Percentiles rank a stretch among this genome's conserved stretches.
These are phyloP conservation scores for Isabelozyma heimii DNA, from an alignment of 805 yeast species.

Conservation along the genomic window DNA sequence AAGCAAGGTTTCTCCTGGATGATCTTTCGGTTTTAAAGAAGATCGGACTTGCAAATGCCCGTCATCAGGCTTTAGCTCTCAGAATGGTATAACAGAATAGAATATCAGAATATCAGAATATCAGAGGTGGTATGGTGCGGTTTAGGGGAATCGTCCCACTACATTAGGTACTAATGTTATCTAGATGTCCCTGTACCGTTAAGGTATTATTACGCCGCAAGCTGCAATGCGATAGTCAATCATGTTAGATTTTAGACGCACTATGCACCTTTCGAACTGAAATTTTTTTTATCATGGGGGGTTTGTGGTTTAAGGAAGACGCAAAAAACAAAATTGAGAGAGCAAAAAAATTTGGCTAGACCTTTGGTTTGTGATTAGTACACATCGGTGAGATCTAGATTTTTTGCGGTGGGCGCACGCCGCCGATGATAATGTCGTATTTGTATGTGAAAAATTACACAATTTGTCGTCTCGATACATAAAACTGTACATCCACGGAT, in stretches of 20 bases:
- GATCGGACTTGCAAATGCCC: too few relatives aligned
- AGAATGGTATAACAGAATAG: too few relatives aligned
- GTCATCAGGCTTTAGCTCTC: too few relatives aligned
- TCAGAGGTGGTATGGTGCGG: too few relatives aligned
- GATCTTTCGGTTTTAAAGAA: too few relatives aligned
- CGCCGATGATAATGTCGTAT: neutral
- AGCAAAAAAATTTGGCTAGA: neutral
- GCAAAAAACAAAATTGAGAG: neutral
- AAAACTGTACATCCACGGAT: too few relatives aligned
- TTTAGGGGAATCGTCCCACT: too few relatives aligned
- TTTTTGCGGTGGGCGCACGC: neutral
- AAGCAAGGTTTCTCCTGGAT: too few relatives aligned
- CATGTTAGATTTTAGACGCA: neutral
- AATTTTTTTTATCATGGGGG: neutral
- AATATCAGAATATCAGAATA: too few relatives aligned
- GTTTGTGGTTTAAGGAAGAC: neutral
- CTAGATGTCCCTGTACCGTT: too few relatives aligned
- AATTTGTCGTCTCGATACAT: neutral
- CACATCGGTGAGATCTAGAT: neutral
- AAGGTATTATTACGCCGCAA: too few relatives aligned
- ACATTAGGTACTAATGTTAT: too few relatives aligned
- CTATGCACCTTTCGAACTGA: neutral
- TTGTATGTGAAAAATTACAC: neutral
- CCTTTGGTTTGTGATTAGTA: neutral
- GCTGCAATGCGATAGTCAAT: neutral